Base-by-base conservation (phyloP, 2,329 filamentous ascomycete species). In the Drechslerella stenobrocha region DNA sequence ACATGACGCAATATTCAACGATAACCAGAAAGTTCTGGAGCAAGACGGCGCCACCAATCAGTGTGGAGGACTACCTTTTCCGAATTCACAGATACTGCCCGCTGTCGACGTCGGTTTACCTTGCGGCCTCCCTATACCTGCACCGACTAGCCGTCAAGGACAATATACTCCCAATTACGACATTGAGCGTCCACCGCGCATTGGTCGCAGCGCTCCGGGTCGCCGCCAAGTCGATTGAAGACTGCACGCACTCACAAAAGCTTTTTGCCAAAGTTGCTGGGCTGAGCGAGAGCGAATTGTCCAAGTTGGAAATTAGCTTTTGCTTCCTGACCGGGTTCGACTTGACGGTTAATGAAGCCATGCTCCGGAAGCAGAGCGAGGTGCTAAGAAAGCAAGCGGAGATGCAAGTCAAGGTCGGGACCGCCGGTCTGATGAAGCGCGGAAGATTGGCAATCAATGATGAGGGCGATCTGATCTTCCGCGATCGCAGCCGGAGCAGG, bases 11-110 rank as follows among this genome's bases (percentile, higher is more conserved):
- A 75, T 88, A 93, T 74, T 86, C 85, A 70, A 87, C 90, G 71
- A 89, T 97, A 70, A 90, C 89, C 15, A 85, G 90, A 72, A 93
- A 93, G 74, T 98, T 98, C 77, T 95, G 93, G 79, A 92, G 88
- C 70, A 96, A 93, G 75, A 84, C 85, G 51, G 85, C 90, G 13
- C 92, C 93, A 18, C 86, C 88, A 8, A 92, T 97, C 71, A 82
- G 85, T 32, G 81, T 96, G 46, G 84, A 87, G 74, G 87, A 93
- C 70, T 98, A 97, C 75, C 82, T 97, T 22, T 80, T 86, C 73
- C 72, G 72, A 13, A 83, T 97, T 63, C 91, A 97, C 77, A 84
- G 84, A 61, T 96, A 88, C 78, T 97, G 92, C 74, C 91, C 93
- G 2, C 90, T 96, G 83, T 95, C 89, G 70, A 90, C 91, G 0